Evolutionary conservation across 352 stramenopile species (phyloP).

Genomic region (Globisporangium canariense): DNA sequence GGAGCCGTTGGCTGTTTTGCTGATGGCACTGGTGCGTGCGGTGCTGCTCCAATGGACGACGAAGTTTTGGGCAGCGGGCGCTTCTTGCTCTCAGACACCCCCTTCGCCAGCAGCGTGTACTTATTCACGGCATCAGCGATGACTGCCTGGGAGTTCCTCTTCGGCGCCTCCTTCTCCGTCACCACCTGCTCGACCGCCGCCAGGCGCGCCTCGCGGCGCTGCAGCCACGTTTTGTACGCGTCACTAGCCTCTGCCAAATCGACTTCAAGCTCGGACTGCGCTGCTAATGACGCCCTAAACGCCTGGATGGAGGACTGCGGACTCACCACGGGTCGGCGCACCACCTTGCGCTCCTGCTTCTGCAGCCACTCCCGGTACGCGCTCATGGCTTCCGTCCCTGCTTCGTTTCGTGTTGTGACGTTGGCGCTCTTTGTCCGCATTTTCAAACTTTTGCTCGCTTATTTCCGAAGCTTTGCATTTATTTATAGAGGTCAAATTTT

Average conservation of each 20-base stretch:
- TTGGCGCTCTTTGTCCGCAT: not conserved
- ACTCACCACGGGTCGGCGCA: slow-evolving; percentile 6
- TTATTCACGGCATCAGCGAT: slow-evolving; percentile 2
- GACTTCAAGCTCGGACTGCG: not conserved
- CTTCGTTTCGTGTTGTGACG: slow-evolving; percentile 1
- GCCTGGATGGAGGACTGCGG: not conserved
- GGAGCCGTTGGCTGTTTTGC: not conserved
- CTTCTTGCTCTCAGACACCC: slow-evolving; percentile 2
- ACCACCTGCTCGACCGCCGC: not conserved
- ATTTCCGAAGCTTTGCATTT: not conserved
- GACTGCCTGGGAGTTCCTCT: slow-evolving; percentile 5
- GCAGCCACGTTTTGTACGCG: slow-evolving; percentile 12
- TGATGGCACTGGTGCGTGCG: not conserved
- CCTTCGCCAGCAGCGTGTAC: slow-evolving; percentile 5
- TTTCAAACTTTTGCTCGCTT: not conserved
- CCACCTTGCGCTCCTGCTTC: slow-evolving; percentile 36
- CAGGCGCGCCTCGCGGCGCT: slow-evolving; percentile 6
- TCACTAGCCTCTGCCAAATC: slow-evolving; percentile 13
- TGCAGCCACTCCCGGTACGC: slow-evolving; percentile 44
- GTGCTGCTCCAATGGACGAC: not conserved
- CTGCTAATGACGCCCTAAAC: not conserved
- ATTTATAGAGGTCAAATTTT: not conserved
- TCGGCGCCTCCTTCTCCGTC: not conserved
- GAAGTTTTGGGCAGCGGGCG: slow-evolving; percentile 1
- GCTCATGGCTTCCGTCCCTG: slow-evolving; percentile 1